Evolutionary conservation across 176 grass and related monocot genomes (phyloP).

Genomic region (Elymus sibiricus): DNA sequence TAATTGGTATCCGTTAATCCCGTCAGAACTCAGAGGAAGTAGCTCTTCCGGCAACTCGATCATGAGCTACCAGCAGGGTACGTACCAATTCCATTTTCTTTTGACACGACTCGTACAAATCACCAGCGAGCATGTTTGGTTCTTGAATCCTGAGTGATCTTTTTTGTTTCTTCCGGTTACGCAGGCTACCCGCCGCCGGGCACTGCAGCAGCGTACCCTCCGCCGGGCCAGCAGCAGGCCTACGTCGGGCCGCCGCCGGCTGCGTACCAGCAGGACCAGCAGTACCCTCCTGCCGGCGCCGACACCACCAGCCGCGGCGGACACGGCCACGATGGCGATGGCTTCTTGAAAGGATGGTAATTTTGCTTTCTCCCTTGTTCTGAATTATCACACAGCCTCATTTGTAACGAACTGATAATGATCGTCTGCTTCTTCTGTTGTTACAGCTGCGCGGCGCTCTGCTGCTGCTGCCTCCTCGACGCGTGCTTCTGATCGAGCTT

Average conservation of each 20-base stretch:
- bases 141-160: neutral
- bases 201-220: neutral
- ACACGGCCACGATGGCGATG: neutral
- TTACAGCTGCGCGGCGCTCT: neutral
- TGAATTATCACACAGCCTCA: no score
- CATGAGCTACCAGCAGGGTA: conserved; percentile 22
- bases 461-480: conserved; percentile 14
- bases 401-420: neutral
- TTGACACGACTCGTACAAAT: neutral
- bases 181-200: neutral
- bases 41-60: neutral
- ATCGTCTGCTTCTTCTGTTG: neutral
- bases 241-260: conserved; percentile 1
- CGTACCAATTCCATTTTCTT: neutral
- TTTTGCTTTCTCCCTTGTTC: neutral
- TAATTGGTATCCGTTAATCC: neutral
- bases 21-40: neutral
- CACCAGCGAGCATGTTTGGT: neutral
- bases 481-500: neutral
- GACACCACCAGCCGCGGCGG: conserved; percentile 6
- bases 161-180: neutral
- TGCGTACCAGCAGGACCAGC: neutral
- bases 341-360: conserved; percentile 18
- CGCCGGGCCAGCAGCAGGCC: neutral
- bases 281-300: neutral